Conservation (phyloP, 805 yeast genomes). For the Debaryomyces tyrocola region DNA sequence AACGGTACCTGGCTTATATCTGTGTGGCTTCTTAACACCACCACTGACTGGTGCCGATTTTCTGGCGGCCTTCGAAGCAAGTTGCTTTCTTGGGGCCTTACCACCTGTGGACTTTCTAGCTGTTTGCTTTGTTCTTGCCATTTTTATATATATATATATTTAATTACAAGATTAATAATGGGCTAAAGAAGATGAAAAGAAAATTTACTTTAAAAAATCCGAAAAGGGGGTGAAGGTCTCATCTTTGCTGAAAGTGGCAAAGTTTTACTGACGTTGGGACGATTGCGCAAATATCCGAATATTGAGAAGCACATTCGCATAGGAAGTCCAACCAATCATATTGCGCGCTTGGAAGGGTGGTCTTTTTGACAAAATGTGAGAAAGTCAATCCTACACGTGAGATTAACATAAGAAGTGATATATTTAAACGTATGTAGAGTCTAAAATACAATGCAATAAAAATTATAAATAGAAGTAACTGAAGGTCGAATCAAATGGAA, state of each 20-base stretch:
- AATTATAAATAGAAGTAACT: not conserved
- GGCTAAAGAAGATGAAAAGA: not conserved
- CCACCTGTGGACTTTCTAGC: constrained; percentile 96
- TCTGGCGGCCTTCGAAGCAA: constrained; percentile 92
- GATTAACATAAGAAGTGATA: not conserved
- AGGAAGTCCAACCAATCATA: constrained; percentile 3
- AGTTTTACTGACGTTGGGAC: not conserved
- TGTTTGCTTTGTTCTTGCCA: constrained; percentile 94
- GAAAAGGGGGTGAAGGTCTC: not conserved
- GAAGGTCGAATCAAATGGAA: not conserved
- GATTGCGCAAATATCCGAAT: constrained; percentile 3
- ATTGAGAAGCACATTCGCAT: not conserved
- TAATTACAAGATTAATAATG: not conserved
- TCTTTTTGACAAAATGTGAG: not conserved
- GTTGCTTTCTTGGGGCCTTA: constrained; percentile 93
- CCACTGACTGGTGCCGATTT: constrained; percentile 89
- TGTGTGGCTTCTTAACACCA: constrained; percentile 93
- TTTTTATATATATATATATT: constrained; percentile 27
- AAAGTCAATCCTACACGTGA: not conserved
- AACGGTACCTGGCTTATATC: constrained; percentile 97
- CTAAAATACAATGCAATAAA: constrained; percentile 7
- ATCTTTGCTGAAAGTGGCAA: not conserved
- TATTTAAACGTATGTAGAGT: constrained; percentile 1
- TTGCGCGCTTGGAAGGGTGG: not conserved
- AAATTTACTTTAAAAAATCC: not conserved